Percentiles rank a stretch among this genome's conserved stretches.
Conservation (phyloP, 495 filamentous ascomycete species). For the Xylaria cubensis region DNA sequence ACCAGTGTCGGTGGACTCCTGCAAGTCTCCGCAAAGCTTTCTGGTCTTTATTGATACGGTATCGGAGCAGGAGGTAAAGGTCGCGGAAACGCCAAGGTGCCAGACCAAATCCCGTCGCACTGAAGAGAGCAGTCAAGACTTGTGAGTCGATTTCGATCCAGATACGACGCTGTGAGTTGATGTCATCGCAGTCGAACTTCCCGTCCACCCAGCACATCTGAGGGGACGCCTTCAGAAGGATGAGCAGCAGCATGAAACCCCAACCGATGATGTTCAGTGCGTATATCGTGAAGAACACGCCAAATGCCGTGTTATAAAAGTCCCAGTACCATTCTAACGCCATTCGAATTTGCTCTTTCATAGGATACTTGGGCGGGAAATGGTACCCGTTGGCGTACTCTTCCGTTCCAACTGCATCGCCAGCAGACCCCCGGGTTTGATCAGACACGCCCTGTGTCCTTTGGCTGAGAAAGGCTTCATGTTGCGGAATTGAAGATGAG, state of each 20-base stretch:
- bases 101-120: conserved; percentile 83
- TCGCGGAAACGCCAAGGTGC: conserved; percentile 88
- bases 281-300: conserved; percentile 79
- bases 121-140: conserved; percentile 84
- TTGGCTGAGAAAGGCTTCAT: conserved; percentile 30
- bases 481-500: conserved; percentile 33
- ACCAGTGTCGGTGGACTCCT: conserved; percentile 73
- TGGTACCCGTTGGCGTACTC: conserved; percentile 67
- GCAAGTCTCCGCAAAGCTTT: conserved; percentile 65
- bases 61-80: conserved; percentile 70
- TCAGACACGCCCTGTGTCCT: conserved; percentile 22
- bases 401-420: conserved; percentile 25
- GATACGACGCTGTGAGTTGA: conserved; percentile 72
- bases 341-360: conserved; percentile 61
- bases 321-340: conserved; percentile 63
- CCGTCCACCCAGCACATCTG: conserved; percentile 70
- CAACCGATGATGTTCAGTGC: conserved; percentile 82
- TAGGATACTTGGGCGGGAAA: conserved; percentile 71
- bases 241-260: conserved; percentile 89
- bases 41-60: conserved; percentile 60
- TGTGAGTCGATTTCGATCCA: conserved; percentile 90
- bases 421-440: conserved; percentile 26
- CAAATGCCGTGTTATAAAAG: conserved; percentile 66
- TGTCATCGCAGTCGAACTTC: conserved; percentile 69
- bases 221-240: conserved; percentile 75